Evolutionary conservation across 345 rosid species (phyloP), one percentile per base, ranked within the genome.

Genomic region (Clarkia xantiana): DNA sequence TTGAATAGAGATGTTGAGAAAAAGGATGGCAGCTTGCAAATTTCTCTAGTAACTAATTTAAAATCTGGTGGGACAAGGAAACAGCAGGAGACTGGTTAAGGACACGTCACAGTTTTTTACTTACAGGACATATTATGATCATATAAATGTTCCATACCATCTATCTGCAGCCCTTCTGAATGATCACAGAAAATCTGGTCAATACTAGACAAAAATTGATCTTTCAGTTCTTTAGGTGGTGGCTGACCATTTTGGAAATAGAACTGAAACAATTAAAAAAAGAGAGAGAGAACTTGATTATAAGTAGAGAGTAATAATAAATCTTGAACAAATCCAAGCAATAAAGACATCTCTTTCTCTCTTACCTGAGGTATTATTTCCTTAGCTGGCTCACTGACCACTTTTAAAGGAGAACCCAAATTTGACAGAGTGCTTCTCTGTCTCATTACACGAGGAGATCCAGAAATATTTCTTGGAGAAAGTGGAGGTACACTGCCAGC

Each of bases 1-100:
- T 75, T 75, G 62, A 86, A 91, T 44, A 91, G 74, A 6, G 61
- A 54, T 11, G 79, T 54, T 38, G 90, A 86, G 62, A 86, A 67
- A 59, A 75, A 91, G n/a, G 84, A 84, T 22, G 98, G 96, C 43
- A 91, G 66, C 76, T 78, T 78, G 85, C 96, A 91, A 49, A 84
- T 63, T 66, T 77, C 86, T 71, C 71, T 91, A 1, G 78, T 66
- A 18, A 86, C 65, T 57, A 70, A 53, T 71, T 81, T 84, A 58
- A 91, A 91, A 59, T 79, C 98, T 91, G 80, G 58, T 62, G 47
- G 49, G 53, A 17, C 64, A 64, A 29, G 9, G 65, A 48, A 60
- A 14, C 1, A 47, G 39, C 18, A n/a, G 3, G 34, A 16, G 34
- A 22, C 23, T 11, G 3, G 41, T 29, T 29, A 29, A 29, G 36